Base-by-base conservation (phyloP, 306 rosid genomes). In the Cicer chorassanicum region DNA sequence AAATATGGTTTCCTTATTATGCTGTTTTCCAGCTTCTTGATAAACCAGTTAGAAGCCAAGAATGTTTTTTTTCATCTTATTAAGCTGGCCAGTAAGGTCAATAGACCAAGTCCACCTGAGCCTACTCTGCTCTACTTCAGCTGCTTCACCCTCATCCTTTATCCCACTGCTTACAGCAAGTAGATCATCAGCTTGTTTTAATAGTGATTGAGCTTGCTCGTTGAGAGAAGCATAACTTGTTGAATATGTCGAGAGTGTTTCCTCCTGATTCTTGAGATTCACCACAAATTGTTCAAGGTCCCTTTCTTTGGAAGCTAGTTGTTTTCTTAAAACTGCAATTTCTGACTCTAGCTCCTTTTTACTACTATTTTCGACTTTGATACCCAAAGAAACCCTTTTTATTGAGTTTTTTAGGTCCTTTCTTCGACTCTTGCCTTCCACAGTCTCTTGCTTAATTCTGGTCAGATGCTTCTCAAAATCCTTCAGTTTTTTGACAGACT, bases 311-410 rank as follows among this genome's bases (percentile, higher is more conserved):
- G 34, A 4, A 63, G 62, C 14, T 63, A 69, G 48, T 5, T 69
- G 62, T 9, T 34, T 36, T 24, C 16, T 69, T 69, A 36, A 50
- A 50, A 15, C 51, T 14, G 6, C 48, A 36, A 50, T 69, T 40
- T 71, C 76, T 7, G 42, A 0, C 54, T 71, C 54, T 19, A 54
- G 18, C 53, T 71, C 76, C 54, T 71, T 18, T 41, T 71, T 55
- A 21, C 54, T 41, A 7, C 66, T 71, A 42, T 18, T 71, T 19
- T 55, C 9, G 0, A 29, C 15, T 12, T 55, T 18, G 24, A 71
- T 71, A 6, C 1, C 41, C 14, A 8, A 71, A 54, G 54, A 71
- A 55, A 46, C 76, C 29, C 41, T 19, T n/a, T 71, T 55, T 12
- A 55, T 55, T 12, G 66, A 41, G 13, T 7, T 55, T 4, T 12